phyloP scores from a whole-genome alignment of 345 rosid species.

The Populus davidiana region DNA sequence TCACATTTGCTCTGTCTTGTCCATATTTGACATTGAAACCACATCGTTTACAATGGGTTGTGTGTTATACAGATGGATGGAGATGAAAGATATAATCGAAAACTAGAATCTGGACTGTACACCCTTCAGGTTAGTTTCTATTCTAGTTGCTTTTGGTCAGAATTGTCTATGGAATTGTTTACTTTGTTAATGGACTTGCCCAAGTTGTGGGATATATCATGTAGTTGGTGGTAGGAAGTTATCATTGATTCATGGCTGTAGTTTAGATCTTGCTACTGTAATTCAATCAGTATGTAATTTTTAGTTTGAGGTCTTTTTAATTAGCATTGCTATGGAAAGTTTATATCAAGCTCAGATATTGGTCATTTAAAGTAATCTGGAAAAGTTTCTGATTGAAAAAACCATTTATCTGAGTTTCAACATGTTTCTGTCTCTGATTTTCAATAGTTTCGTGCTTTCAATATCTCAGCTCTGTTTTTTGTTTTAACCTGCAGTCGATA shows the following conservation, averaged over 20 bases:
- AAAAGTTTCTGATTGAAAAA: background rate
- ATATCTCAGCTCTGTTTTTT: background rate
- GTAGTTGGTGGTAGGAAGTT: background rate
- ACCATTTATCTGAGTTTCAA: background rate
- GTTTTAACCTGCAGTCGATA: conserved; percentile 57
- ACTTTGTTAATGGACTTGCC: background rate
- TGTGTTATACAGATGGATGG: conserved; percentile 68
- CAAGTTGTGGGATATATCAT: background rate
- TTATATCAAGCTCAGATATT: no score
- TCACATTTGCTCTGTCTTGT: conserved; percentile 9
- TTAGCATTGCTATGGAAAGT: no score
- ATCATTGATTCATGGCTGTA: background rate
- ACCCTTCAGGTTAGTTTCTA: conserved; percentile 74
- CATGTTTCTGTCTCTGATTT: no score
- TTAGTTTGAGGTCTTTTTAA: no score
- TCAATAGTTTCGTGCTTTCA: no score
- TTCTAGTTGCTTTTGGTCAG: background rate
- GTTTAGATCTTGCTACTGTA: background rate
- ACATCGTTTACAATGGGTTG: conserved; percentile 3
- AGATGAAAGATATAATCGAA: conserved; percentile 77
- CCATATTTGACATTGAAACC: conserved; percentile 9
- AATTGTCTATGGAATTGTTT: background rate
- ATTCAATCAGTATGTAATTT: background rate
- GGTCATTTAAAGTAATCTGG: no score
- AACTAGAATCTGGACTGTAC: conserved; percentile 89